phyloP scores from a whole-genome alignment of 2,329 filamentous ascomycete genomes.

The Sarocladium oryzae region DNA sequence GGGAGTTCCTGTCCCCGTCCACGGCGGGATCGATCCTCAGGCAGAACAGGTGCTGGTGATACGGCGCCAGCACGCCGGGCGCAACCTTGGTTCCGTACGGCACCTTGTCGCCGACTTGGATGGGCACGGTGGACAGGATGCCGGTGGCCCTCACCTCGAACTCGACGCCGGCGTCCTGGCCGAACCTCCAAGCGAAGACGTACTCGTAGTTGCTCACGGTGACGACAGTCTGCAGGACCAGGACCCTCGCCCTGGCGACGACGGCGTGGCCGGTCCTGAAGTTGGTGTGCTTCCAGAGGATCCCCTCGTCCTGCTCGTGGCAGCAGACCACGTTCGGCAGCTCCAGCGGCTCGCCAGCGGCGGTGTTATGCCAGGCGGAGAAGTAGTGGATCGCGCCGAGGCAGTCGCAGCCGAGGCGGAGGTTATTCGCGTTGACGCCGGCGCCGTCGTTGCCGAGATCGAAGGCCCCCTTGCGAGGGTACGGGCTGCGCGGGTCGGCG shows the following conservation, averaged over 20 bases:
- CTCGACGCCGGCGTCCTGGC: conserved; percentile 41
- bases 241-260: conserved; percentile 46
- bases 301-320: conserved; percentile 39
- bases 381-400: conserved; percentile 51
- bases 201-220: conserved; percentile 60
- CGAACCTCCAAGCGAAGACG: conserved; percentile 33
- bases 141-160: conserved; percentile 33
- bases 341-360: conserved; percentile 22
- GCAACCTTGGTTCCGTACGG: conserved; percentile 55
- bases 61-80: conserved; percentile 55
- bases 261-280: conserved; percentile 50
- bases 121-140: conserved; percentile 38
- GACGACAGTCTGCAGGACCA: conserved; percentile 56
- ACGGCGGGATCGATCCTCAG: conserved; percentile 59
- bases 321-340: conserved; percentile 29
- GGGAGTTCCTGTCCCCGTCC: conserved; percentile 51
- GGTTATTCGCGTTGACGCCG: conserved; percentile 59
- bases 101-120: conserved; percentile 41
- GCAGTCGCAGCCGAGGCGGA: conserved; percentile 58
- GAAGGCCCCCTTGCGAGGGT: conserved; percentile 60
- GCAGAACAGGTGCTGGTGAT: conserved; percentile 65
- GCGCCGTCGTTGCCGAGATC: conserved; percentile 62
- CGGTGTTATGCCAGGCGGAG: conserved; percentile 25
- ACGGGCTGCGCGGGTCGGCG: conserved; percentile 54
- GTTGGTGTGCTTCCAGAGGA: conserved; percentile 58